Percentiles rank a stretch among this genome's conserved stretches.
These are phyloP conservation scores for Saccharomycopsis selenospora DNA, from an alignment of 805 yeast genomes.

Conservation along the genomic window DNA sequence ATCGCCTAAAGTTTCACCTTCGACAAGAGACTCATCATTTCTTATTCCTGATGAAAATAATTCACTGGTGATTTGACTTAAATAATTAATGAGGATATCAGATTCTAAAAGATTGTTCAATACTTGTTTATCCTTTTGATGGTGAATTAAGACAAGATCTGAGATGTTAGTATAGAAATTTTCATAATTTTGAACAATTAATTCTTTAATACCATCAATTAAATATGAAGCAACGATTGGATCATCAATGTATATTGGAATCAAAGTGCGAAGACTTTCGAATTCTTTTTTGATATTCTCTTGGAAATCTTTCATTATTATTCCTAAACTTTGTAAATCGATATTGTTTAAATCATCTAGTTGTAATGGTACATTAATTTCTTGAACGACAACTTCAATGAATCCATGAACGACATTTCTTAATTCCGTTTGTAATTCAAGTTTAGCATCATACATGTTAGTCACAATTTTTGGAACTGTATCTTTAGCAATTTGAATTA, in stretches of 20 bases:
- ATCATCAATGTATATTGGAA: constrained; percentile 52
- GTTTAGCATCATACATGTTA: constrained; percentile 71
- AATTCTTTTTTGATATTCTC: constrained; percentile 45
- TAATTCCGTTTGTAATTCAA: constrained; percentile 67
- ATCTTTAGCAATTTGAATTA: constrained; percentile 50
- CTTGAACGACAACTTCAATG: constrained; percentile 48
- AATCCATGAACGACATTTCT: constrained; percentile 63
- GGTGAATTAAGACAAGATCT: constrained; percentile 5
- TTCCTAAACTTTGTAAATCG: background rate
- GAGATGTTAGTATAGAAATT: constrained; percentile 21
- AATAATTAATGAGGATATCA: constrained; percentile 15
- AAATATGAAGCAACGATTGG: constrained; percentile 41
- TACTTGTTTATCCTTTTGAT: constrained; percentile 5
- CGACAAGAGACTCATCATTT: background rate
- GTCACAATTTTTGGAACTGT: constrained; percentile 74
- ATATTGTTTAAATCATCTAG: background rate
- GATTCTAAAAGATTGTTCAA: constrained; percentile 14
- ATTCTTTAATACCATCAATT: constrained; percentile 60
- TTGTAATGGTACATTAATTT: constrained; percentile 42
- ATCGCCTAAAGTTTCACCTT: background rate
- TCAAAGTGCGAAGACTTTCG: constrained; percentile 45
- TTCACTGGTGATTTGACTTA: constrained; percentile 8
- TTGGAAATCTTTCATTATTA: constrained; percentile 33
- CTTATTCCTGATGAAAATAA: constrained; percentile 2
- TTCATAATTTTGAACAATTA: constrained; percentile 51